A percentile compares a stretch with the other conserved stretches of the same genome.
Conservation (phyloP, 139 green algal genomes). For the Micromonas pusilla region DNA sequence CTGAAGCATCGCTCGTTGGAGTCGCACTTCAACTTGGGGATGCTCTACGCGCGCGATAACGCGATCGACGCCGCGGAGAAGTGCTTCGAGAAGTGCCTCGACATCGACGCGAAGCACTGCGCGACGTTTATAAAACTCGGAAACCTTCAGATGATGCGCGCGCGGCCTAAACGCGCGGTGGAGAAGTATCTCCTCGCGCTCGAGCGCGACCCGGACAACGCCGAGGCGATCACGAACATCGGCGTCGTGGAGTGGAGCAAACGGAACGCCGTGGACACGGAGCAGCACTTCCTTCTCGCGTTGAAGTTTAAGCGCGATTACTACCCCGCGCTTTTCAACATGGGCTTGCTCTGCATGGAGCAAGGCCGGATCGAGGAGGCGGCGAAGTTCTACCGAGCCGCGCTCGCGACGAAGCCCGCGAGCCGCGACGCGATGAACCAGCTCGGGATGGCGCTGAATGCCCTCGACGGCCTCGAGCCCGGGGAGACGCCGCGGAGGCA, state of each 20-base stretch:
- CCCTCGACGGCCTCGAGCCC: conserved; percentile 3
- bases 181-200: conserved; percentile 21
- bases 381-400: background rate
- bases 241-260: conserved; percentile 22
- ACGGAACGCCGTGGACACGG: background rate
- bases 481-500: background rate
- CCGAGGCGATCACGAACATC: conserved; percentile 23
- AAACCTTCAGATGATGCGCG: background rate
- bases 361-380: conserved; percentile 10
- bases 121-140: background rate
- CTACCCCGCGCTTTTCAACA: conserved; percentile 19
- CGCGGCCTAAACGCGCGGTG: background rate
- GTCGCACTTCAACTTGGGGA: background rate
- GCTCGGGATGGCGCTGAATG: background rate
- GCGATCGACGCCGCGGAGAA: background rate
- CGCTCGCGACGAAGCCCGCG: background rate
- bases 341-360: background rate
- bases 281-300: conserved; percentile 11
- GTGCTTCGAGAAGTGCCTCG: background rate
- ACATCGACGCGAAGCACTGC: background rate
- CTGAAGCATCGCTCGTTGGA: background rate
- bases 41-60: background rate
- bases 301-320: conserved; percentile 7
- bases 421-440: background rate
- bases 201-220: conserved; percentile 11